phyloP scores from a whole-genome alignment of 2,329 filamentous ascomycete species.

The Rutstroemia sydowiana region DNA sequence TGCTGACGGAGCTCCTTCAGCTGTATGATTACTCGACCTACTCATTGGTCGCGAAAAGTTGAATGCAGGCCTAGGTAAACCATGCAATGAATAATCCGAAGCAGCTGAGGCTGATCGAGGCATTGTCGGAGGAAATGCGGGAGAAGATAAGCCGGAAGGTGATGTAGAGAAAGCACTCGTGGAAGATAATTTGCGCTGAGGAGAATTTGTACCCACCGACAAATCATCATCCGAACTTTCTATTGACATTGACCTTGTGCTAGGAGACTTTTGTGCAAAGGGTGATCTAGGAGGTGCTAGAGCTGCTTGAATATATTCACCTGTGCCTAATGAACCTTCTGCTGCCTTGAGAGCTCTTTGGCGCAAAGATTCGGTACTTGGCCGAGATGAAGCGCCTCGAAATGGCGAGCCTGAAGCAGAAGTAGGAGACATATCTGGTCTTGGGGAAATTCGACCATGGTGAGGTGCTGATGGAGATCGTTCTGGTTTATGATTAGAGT shows the following conservation, averaged over 20 bases:
- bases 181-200: slow-evolving; percentile 69
- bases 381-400: slow-evolving; percentile 18
- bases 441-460: neutral
- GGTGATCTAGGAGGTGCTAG: slow-evolving; percentile 40
- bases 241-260: slow-evolving; percentile 54
- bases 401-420: too few relatives aligned
- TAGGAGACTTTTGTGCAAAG: slow-evolving; percentile 41
- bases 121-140: slow-evolving; percentile 48
- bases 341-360: slow-evolving; percentile 20
- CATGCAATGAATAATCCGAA: slow-evolving; percentile 61
- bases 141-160: slow-evolving; percentile 59
- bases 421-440: slow-evolving; percentile 10
- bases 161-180: slow-evolving; percentile 58
- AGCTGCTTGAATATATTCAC: slow-evolving; percentile 33
- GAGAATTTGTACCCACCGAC: slow-evolving; percentile 48
- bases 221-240: slow-evolving; percentile 64
- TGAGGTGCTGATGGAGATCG: slow-evolving; percentile 6
- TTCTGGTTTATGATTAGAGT: too few relatives aligned
- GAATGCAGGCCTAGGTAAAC: slow-evolving; percentile 66
- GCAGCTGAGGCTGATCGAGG: slow-evolving; percentile 74
- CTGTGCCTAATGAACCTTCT: slow-evolving; percentile 18
- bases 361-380: slow-evolving; percentile 25
- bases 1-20: slow-evolving; percentile 40
- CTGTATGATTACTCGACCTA: slow-evolving; percentile 46
- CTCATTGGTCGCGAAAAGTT: slow-evolving; percentile 94